Base-by-base conservation (phyloP, 495 filamentous ascomycete species). In the Chaetomium tenue region DNA sequence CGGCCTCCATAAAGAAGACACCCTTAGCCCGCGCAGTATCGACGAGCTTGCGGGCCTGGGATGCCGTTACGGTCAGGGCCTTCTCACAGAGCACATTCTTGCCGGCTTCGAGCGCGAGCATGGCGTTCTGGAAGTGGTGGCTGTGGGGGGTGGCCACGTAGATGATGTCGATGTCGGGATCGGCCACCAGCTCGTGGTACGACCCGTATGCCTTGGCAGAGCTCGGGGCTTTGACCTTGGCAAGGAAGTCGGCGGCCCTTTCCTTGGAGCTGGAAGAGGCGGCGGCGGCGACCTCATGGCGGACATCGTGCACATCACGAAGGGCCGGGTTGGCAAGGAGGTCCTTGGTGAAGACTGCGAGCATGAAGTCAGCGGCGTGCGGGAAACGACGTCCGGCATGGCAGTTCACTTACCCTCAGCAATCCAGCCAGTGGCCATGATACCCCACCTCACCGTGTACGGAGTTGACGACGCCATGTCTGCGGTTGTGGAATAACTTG, bases 31-130 rank as follows among this genome's bases (percentile, higher is more conserved):
- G 83, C 0, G 94, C 91, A 20, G 84, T 88, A 58, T 90, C 86
- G 58, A 87, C 83, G 18, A 97, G 81, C 64, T 88, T 88, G 71
- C 83, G 85, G 5, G 90, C 81, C 78, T 97, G 92, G 15, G 86
- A 80, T 12, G 91, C 92, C 71, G 91, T 97, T 63, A 93, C 89
- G 0, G 93, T 97, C 70, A 98, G 89, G 0, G 93, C 85, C 79
- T 98, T 98, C 75, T 97, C 94, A 74, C 91, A 96, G 26, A 97
- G 83, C 4, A 97, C 92, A 68, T 92, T 78, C 79, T 97, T 97
- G 63, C 90, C 90, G 0, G 90, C 91, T 63, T 90, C 83, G 23
- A 96, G 78, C 55, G 86, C 89, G 42, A 95, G 83, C 83, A 92
- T 89, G 53, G 86, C 83, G 72, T 98, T 94, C 74, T 93, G 90